Evolutionary conservation across 805 yeast species (phyloP).

Genomic region (Starmerella bombi): DNA sequence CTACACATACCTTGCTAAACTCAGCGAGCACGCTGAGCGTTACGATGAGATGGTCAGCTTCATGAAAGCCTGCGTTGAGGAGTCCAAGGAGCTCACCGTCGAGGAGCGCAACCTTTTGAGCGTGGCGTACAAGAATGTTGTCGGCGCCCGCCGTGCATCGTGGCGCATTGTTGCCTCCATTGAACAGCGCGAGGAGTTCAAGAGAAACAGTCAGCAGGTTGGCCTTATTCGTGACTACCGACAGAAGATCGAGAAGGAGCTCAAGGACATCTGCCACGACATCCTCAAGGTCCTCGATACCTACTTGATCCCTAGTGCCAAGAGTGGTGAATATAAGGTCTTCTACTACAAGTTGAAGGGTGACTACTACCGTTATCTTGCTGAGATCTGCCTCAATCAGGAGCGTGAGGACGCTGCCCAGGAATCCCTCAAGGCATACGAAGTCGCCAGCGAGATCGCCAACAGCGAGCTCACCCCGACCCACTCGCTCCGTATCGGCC

Average conservation of each 20-base stretch:
- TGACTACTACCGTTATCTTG: slow-evolving; percentile 97
- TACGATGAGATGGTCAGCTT: slow-evolving; percentile 99
- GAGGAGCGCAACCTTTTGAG: slow-evolving; percentile 96
- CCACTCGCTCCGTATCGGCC: slow-evolving; percentile 96
- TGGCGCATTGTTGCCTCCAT: slow-evolving; percentile 99
- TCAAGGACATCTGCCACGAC: slow-evolving; percentile 90
- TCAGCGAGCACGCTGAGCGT: slow-evolving; percentile 99
- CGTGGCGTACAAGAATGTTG: slow-evolving; percentile 96
- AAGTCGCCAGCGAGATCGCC: slow-evolving; percentile 94
- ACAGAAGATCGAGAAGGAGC: slow-evolving; percentile 86
- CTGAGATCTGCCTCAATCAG: slow-evolving; percentile 89
- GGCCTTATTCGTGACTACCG: slow-evolving; percentile 88
- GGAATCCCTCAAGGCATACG: slow-evolving; percentile 88
- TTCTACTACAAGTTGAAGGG: slow-evolving; percentile 99
- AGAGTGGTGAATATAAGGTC: slow-evolving; percentile 95
- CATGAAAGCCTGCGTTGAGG: slow-evolving; percentile 86
- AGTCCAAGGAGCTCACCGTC: slow-evolving; percentile 65
- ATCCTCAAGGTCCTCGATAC: slow-evolving; percentile 76
- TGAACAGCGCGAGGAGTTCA: slow-evolving; percentile 97
- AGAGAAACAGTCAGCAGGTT: slow-evolving; percentile 84
- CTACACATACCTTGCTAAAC: slow-evolving; percentile 92
- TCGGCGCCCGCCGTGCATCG: slow-evolving; percentile 98
- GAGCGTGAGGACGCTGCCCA: slow-evolving; percentile 92
- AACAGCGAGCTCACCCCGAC: slow-evolving; percentile 97
- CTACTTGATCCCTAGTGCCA: slow-evolving; percentile 88